Evolutionary conservation across 768 basidiomycete species (phyloP), one percentile per base, ranked within the genome.

Genomic region (Podaxis rugospora): DNA sequence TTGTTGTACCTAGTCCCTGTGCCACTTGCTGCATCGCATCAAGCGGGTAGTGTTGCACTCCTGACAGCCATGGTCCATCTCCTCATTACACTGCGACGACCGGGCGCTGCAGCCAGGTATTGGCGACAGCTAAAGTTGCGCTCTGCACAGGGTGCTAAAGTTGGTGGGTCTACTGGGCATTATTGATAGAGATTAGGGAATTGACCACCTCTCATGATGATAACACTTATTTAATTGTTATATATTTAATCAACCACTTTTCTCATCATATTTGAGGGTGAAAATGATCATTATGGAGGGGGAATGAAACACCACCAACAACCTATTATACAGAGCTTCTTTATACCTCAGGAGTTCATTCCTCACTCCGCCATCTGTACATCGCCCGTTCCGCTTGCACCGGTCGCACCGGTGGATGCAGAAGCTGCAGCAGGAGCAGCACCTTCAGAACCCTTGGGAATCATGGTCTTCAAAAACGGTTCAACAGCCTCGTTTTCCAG

Each of bases 1-100:
- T 75, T 98, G 23, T 71, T 98, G 11, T 96, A 96, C 73, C 83
- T 98, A 39, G 97, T 98, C 1, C 97, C 97, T 0, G 83, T 93
- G 0, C 92, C 92, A 1, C 76, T 98, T 2, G 97, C 97, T 6
- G 93, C 96, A 11, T 82, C 88, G 35, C 97, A 99, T 71, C 97
- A 99, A 72, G 96, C 93, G 0, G 97, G 96, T 4, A 96, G 94
- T 67, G 90, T 98, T 5, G 80, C 89, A 40, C 77, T 99, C 5
- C 76, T 99, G 51, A 95, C 90, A 21, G 83, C 90, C 4, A 85
- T 94, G 80, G 71, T 94, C 1, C 93, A 93, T 54, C 70, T 95
- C 2, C 75, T 90, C 5, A 80, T 91, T 16, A 80, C 86, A 0
- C 72, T 98, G 58, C 80, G 93, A 37, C 77, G 82, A 58, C 95